Evolutionary conservation across 2,329 filamentous ascomycete genomes (phyloP).

Genomic region (Diaporthe caulivora): DNA sequence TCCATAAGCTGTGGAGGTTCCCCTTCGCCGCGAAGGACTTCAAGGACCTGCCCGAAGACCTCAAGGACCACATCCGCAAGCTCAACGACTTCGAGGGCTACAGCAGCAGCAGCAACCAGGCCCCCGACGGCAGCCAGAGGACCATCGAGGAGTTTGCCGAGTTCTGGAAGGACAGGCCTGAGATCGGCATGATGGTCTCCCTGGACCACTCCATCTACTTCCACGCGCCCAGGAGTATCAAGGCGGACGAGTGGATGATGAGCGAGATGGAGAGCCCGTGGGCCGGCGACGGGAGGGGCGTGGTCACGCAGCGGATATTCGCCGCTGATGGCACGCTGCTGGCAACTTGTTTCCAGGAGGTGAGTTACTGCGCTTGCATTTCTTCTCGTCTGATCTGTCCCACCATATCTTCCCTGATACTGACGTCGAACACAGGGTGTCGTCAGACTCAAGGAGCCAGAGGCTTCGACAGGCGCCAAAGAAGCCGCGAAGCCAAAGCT

Average conservation of each 20-base stretch:
- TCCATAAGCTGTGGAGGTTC: constrained; percentile 85
- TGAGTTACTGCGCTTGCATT: constrained; percentile 47
- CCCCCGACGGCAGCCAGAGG: constrained; percentile 44
- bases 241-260: constrained; percentile 82
- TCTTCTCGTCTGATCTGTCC: background rate
- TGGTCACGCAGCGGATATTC: constrained; percentile 83
- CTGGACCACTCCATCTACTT: constrained; percentile 82
- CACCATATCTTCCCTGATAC: background rate
- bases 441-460: constrained; percentile 35
- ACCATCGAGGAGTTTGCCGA: constrained; percentile 58
- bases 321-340: constrained; percentile 77
- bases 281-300: constrained; percentile 81
- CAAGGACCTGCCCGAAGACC: constrained; percentile 59
- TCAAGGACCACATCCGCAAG: constrained; percentile 52
- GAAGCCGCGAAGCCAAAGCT: constrained; percentile 33
- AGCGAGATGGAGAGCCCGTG: constrained; percentile 85
- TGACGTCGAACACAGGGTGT: constrained; percentile 28
- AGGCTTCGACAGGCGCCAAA: background rate
- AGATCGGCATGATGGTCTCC: constrained; percentile 87
- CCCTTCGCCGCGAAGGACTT: constrained; percentile 66
- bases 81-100: constrained; percentile 58
- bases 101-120: background rate
- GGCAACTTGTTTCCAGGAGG: constrained; percentile 86
- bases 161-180: constrained; percentile 61
- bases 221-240: constrained; percentile 69